These are phyloP conservation scores for Colletotrichum spaethianum DNA, from an alignment of 2,329 filamentous ascomycete genomes.

Conservation along the genomic window DNA sequence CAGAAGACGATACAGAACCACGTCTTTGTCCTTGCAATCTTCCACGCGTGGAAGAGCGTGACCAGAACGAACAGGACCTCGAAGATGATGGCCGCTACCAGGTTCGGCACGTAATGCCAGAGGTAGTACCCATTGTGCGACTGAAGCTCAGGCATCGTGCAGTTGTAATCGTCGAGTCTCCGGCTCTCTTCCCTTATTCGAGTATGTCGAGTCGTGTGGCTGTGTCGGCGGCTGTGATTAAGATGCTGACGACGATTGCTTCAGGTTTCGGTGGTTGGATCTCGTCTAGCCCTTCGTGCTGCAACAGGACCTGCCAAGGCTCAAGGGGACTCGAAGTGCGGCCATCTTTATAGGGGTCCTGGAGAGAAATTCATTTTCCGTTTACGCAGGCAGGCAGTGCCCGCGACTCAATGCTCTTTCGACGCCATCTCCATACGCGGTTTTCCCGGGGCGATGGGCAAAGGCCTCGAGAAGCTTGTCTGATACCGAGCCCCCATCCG, in stretches of 20 bases:
- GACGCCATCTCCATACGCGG: slow-evolving; percentile 28
- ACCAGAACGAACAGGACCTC: slow-evolving; percentile 56
- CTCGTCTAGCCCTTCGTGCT: slow-evolving; percentile 1
- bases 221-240: neutral
- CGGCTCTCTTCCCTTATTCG: neutral
- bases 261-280: neutral
- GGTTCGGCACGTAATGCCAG: slow-evolving; percentile 56
- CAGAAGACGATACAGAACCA: slow-evolving; percentile 67
- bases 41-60: slow-evolving; percentile 57
- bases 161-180: neutral
- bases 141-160: slow-evolving; percentile 48
- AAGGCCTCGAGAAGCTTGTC: neutral
- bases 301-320: slow-evolving; percentile 19
- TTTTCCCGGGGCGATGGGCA: slow-evolving; percentile 2
- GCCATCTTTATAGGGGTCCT: slow-evolving; percentile 25
- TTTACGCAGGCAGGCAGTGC: neutral
- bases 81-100: slow-evolving; percentile 61
- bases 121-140: slow-evolving; percentile 53
- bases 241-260: neutral
- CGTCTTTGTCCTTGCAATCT: slow-evolving; percentile 59
- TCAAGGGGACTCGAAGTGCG: slow-evolving; percentile 7
- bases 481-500: neutral
- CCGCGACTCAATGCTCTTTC: neutral
- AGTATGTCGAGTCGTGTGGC: neutral
- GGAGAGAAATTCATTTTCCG: neutral